Evolutionary conservation across 345 rosid genomes (phyloP).

Genomic region (Syzygium oleosum): DNA sequence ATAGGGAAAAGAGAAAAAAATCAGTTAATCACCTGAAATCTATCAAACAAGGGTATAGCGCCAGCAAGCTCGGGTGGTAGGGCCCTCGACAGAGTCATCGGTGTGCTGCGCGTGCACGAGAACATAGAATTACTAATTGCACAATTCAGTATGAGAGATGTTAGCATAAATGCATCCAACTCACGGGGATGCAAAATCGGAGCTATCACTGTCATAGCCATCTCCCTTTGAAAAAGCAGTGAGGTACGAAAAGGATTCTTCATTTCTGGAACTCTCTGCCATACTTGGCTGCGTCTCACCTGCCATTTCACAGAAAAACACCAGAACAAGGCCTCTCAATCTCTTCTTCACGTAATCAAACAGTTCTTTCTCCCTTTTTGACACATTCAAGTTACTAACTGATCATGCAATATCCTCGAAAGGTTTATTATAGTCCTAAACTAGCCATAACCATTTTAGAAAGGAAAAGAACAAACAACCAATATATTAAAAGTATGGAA

Average conservation of each 20-base stretch:
- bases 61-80: slow-evolving; percentile 81
- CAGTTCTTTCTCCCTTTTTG: neutral
- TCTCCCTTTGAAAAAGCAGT: neutral
- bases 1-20: neutral
- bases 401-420: neutral
- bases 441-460: neutral
- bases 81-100: slow-evolving; percentile 34
- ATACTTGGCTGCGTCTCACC: neutral
- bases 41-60: slow-evolving; percentile 82
- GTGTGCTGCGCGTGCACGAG: slow-evolving; percentile 25
- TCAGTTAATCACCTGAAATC: slow-evolving; percentile 50
- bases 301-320: too few species aligned
- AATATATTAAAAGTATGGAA: too few species aligned
- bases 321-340: neutral
- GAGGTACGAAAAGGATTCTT: neutral
- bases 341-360: neutral
- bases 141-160: neutral
- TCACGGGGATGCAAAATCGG: too few species aligned
- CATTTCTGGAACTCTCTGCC: neutral
- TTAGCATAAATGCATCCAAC: too few species aligned
- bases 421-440: neutral
- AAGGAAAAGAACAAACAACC: too few species aligned
- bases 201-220: too few species aligned
- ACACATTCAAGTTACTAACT: neutral
- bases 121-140: neutral